Percentiles rank a stretch among this genome's conserved stretches.
phyloP scores from a whole-genome alignment of 768 basidiomycete genomes.

The Collybia mongolica region DNA sequence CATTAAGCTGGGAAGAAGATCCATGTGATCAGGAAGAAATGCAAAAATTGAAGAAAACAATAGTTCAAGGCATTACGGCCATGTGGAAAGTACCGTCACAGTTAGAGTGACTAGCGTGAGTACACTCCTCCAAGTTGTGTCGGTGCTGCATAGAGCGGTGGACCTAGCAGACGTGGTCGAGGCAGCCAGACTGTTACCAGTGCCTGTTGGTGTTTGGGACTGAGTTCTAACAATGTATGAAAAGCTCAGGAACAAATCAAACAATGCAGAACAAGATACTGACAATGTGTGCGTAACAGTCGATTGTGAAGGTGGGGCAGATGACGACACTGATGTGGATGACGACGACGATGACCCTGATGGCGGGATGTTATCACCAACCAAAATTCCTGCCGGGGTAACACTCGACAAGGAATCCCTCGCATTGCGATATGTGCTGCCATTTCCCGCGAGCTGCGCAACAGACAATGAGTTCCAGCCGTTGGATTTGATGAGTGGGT shows the following conservation, averaged over 20 bases:
- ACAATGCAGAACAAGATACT: too few relatives aligned
- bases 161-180: not conserved
- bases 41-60: too few relatives aligned
- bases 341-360: conserved; percentile 1
- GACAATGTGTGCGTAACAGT: too few relatives aligned
- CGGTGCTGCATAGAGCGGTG: not conserved
- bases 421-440: conserved; percentile 48
- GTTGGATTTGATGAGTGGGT: conserved; percentile 58
- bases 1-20: too few relatives aligned
- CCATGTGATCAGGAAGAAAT: too few relatives aligned
- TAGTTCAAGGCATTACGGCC: too few relatives aligned
- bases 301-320: not conserved
- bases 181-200: not conserved
- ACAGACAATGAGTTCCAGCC: conserved; percentile 72
- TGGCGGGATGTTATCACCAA: not conserved
- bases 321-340: not conserved
- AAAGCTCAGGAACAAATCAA: too few relatives aligned
- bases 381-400: conserved; percentile 20
- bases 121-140: too few relatives aligned
- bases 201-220: not conserved
- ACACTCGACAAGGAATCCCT: conserved; percentile 31
- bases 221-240: not conserved
- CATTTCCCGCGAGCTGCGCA: conserved; percentile 37
- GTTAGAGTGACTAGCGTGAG: too few relatives aligned
- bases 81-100: too few relatives aligned